phyloP scores from a whole-genome alignment of 352 stramenopile species.

The Phytophthora ohioensis region DNA sequence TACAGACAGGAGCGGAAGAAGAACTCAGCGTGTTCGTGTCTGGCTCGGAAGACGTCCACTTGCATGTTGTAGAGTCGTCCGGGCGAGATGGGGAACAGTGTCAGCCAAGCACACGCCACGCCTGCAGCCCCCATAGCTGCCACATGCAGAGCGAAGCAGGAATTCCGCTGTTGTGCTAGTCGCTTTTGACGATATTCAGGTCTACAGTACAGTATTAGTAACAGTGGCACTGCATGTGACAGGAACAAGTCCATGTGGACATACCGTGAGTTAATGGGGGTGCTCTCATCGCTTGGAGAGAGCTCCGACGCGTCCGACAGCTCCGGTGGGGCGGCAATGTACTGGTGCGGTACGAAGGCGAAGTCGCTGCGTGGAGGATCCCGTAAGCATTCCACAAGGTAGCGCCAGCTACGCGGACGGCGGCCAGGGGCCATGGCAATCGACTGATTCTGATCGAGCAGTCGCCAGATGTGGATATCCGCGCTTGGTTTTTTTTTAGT shows the following conservation, averaged over 20 bases:
- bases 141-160: conserved; percentile 73
- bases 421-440: conserved; percentile 22
- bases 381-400: conserved; percentile 67
- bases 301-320: conserved; percentile 41
- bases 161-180: conserved; percentile 46
- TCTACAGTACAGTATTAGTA: conserved; percentile 3
- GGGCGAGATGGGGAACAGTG: conserved; percentile 77
- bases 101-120: conserved; percentile 62
- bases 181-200: conserved; percentile 43
- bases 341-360: conserved; percentile 85
- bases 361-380: conserved; percentile 81
- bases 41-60: conserved; percentile 82
- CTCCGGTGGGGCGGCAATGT: conserved; percentile 63
- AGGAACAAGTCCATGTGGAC: conserved; percentile 9
- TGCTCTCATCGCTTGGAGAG: conserved; percentile 70
- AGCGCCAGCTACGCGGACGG: conserved; percentile 58
- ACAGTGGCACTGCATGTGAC: conserved; percentile 9
- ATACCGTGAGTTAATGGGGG: conserved; percentile 65
- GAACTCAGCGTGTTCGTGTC: conserved; percentile 73
- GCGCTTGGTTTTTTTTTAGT: not conserved
- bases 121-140: conserved; percentile 53
- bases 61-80: conserved; percentile 86
- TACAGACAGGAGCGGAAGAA: conserved; percentile 76
- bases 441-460: conserved; percentile 19
- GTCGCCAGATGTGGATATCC: not conserved